phyloP scores from a whole-genome alignment of 306 rosid species.

The Oxytropis ochrocephala region DNA sequence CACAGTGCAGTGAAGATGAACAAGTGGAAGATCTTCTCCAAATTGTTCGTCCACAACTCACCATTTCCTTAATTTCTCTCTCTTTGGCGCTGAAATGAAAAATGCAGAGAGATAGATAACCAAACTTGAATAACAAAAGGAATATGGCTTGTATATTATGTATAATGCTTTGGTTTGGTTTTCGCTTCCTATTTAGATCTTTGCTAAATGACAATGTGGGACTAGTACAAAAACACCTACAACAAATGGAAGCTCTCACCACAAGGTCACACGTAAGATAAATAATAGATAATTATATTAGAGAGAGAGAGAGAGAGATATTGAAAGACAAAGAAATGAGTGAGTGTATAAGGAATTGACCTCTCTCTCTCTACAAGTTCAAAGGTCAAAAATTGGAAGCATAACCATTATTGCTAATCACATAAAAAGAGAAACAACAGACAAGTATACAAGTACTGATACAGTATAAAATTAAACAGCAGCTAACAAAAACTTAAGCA shows the following conservation, averaged over 20 bases:
- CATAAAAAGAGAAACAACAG: no score
- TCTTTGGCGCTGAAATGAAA: neutral
- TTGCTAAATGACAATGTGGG: neutral
- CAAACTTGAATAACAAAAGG: neutral
- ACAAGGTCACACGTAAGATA: neutral
- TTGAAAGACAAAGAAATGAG: slow-evolving; percentile 25
- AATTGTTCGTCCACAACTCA: slow-evolving; percentile 45
- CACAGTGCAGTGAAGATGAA: no score
- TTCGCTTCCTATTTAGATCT: neutral
- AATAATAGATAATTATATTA: neutral
- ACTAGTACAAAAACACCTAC: slow-evolving; percentile 4
- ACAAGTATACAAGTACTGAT: no score
- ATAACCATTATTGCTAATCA: no score
- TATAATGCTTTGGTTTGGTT: neutral
- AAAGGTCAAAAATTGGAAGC: no score
- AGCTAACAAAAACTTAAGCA: no score
- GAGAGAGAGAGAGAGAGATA: no score
- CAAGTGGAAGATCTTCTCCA: no score
- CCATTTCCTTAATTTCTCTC: slow-evolving; percentile 34
- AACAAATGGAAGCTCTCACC: slow-evolving; percentile 1
- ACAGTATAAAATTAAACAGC: no score
- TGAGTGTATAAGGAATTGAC: slow-evolving; percentile 11
- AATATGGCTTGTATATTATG: neutral
- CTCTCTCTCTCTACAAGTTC: no score
- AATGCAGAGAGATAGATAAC: neutral